Evolutionary conservation across 2,329 filamentous ascomycete genomes (phyloP), one percentile per base, ranked within the genome.

Genomic region (Paecilomyces niveus): DNA sequence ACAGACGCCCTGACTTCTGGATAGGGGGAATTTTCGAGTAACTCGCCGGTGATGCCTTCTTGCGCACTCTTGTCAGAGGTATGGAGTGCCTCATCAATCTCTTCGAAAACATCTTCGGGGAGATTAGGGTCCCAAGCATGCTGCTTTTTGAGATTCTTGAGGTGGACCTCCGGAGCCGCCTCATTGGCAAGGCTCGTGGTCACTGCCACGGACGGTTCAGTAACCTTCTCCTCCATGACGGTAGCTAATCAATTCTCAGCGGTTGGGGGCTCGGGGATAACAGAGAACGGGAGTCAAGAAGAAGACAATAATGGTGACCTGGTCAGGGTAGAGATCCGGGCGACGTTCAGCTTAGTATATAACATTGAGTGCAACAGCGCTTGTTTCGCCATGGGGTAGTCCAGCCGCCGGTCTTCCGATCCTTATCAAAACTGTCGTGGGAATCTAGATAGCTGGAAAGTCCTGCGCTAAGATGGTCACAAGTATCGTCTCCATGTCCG

Each of bases 11-110:
- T 83, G 32, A 88, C 85, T 74, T 88, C 85, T 39, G 84, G 83
- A 66, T 88, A 88, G 2, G 85, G 85, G 54, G 85, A 88, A 69
- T 88, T 85, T 58, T 88, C 84, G 67, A 86, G 80, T 66, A 86
- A 77, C 59, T 83, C 81, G 64, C 82, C 80, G 65, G 85, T 82
- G 63, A 86, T 80, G 59, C 81, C 79, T 54, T 82, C 72, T 57
- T 82, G 82, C 69, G 83, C 81, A 64, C 81, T 82, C 62, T 79
- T 76, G 70, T 85, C 82, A 59, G 80, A 77, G 1, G 79, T 80
- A 50, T 79, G 73, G 53, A 86, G 77, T 29, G 80, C 84, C 52
- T 81, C 78, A 59, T 87, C 83, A 61, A 88, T 78, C 70, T 85
- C 82, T 61, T 84, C 82, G 55, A 83, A 73, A 54, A 86, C 79